phyloP scores from a whole-genome alignment of 2,329 filamentous ascomycete species.

The Phaeosphaeriaceae sp. region DNA sequence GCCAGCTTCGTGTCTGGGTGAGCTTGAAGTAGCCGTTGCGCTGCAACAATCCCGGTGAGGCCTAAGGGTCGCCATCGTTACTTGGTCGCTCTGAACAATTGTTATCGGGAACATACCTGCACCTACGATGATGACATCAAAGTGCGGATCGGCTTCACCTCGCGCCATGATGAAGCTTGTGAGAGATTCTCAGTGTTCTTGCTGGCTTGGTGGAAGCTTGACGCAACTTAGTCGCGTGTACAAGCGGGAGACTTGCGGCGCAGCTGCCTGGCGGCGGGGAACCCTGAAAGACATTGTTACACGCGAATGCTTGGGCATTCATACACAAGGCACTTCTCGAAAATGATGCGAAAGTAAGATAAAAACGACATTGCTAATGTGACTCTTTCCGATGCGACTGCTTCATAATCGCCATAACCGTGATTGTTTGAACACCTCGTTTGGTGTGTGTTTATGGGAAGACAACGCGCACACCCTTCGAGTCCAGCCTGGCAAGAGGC shows the following conservation, averaged over 20 bases:
- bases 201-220: background rate
- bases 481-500: conserved; percentile 24
- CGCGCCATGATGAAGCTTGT: background rate
- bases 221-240: no score
- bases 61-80: conserved; percentile 1
- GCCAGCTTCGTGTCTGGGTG: conserved; percentile 15
- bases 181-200: background rate
- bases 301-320: background rate
- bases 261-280: no score
- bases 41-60: conserved; percentile 18
- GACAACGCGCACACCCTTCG: conserved; percentile 27
- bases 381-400: no score
- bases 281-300: no score
- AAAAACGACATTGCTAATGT: no score
- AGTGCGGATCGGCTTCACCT: background rate
- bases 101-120: background rate
- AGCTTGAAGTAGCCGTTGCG: conserved; percentile 16
- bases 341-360: no score
- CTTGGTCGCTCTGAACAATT: background rate
- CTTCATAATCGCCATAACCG: no score
- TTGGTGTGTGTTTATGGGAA: background rate
- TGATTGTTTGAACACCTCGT: no score
- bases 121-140: conserved; percentile 10
- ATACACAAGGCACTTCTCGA: no score
- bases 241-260: no score